Evolutionary conservation across 768 basidiomycete genomes (phyloP).

Genomic region (Collybiopsis luxurians): DNA sequence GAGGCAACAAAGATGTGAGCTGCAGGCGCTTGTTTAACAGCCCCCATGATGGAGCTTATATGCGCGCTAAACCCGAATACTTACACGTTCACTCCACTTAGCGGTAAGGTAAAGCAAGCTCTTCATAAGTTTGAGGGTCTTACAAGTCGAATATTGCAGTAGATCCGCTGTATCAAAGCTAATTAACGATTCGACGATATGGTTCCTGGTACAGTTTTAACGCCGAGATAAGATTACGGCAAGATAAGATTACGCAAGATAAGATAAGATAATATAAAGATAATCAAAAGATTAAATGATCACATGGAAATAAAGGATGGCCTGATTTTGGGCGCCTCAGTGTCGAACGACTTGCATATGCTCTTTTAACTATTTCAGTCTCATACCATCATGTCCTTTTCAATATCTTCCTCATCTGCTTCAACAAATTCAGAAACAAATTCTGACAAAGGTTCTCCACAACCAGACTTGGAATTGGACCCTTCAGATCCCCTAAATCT

Average conservation of each 20-base stretch:
- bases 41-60: no score
- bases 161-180: no score
- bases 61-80: no score
- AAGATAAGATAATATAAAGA: background rate
- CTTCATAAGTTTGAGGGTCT: no score
- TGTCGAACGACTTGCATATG: background rate
- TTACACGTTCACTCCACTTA: no score
- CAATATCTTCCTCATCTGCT: slow-evolving; percentile 5
- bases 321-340: background rate
- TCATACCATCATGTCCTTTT: slow-evolving; percentile 7
- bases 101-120: no score
- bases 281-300: background rate
- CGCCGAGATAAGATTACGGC: no score
- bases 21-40: no score
- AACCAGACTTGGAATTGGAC: slow-evolving; percentile 46
- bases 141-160: no score
- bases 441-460: slow-evolving; percentile 14
- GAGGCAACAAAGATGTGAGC: slow-evolving; percentile 8
- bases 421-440: slow-evolving; percentile 6
- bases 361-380: background rate
- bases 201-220: background rate
- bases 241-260: no score
- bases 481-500: slow-evolving; percentile 58
- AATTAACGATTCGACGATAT: background rate
- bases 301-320: background rate